Base-by-base conservation (phyloP, 2,329 filamentous ascomycete genomes). In the Cercospora berteroae region DNA sequence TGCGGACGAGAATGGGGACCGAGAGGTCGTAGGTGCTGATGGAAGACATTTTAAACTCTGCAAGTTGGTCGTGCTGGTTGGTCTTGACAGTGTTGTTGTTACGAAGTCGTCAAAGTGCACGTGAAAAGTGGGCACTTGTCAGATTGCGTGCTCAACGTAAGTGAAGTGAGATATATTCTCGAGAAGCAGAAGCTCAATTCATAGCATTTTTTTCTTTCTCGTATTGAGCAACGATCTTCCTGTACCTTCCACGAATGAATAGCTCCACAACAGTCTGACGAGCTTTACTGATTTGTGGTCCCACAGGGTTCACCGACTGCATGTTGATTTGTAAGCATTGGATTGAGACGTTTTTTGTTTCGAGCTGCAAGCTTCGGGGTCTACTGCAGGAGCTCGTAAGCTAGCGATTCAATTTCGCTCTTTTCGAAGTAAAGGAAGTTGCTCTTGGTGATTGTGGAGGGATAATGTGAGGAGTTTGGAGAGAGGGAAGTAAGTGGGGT, bases 1-100 rank as follows among this genome's bases (percentile, higher is more conserved):
- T 77, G 18, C 74, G 73, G 73, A 83, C 78, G 72, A 83, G 77
- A 57, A 81, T 74, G 1, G 79, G 77, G 66, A 86, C 74, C 65
- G 55, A 70, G 60, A 66, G n/a, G 33, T 71, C 69, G 62, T 71
- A 71, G 23, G 69, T 68, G 48, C 48, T 52, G 20, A 60, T 42
- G 20, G 57, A 55, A 10, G 64, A 63, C 64, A 63, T 62, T 4
- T 33, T 63, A 25, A 7, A n/a, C n/a, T 13, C 2, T n/a, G 42
- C 18, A 23, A 48, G 42, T 48, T 8, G 16, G 16, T 18, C 8
- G 5, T 44, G 16, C 7, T 20, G 16, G 0, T 44, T 4, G 7
- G 7, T 3, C 39, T 20, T 44, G n/a, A 18, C 1, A 3, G 39
- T 5, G n/a, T 18, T 20, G 42, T 2, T 39, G 2, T 39, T 16